A percentile compares a stretch with the other conserved stretches of the same genome.
phyloP scores from a whole-genome alignment of 352 stramenopile species.

The Thalassiosira livingstoniorum region DNA sequence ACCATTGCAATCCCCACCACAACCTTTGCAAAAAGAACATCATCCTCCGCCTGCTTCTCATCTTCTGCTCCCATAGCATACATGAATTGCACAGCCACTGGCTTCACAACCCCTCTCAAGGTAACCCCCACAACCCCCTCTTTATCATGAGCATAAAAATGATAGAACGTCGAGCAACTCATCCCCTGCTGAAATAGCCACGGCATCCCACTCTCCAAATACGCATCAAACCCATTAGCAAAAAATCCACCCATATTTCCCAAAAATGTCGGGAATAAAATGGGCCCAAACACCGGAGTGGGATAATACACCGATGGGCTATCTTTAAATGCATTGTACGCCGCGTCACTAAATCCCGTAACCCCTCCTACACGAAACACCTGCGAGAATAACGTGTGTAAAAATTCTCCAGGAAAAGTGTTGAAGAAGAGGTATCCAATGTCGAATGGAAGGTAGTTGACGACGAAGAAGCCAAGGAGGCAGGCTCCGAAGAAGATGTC shows the following conservation, averaged over 20 bases:
- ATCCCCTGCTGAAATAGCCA: conserved; percentile 82
- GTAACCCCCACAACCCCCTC: conserved; percentile 66
- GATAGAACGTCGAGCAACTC: conserved; percentile 78
- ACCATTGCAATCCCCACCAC: conserved; percentile 78
- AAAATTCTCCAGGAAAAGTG: conserved; percentile 53
- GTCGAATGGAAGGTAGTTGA: conserved; percentile 74
- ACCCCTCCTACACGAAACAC: conserved; percentile 77
- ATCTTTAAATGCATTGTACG: conserved; percentile 64
- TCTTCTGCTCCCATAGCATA: conserved; percentile 39
- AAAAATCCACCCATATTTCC: conserved; percentile 85
- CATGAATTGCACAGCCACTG: conserved; percentile 51
- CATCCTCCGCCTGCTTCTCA: conserved; percentile 56
- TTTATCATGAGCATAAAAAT: conserved; percentile 79
- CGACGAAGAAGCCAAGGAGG: conserved; percentile 69
- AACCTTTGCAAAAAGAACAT: conserved; percentile 70
- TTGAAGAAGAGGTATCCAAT: conserved; percentile 73
- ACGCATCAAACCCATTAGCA: conserved; percentile 72
- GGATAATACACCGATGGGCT: conserved; percentile 77
- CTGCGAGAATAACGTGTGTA: conserved; percentile 63
- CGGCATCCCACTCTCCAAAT: conserved; percentile 75
- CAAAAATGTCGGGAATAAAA: conserved; percentile 74
- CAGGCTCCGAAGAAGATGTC: conserved; percentile 75
- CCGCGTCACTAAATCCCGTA: conserved; percentile 62
- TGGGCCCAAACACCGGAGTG: conserved; percentile 80
- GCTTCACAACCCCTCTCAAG: conserved; percentile 54